These are phyloP conservation scores for Verticillium nonalfalfae DNA, from an alignment of 2,329 filamentous ascomycete species.

Conservation along the genomic window DNA sequence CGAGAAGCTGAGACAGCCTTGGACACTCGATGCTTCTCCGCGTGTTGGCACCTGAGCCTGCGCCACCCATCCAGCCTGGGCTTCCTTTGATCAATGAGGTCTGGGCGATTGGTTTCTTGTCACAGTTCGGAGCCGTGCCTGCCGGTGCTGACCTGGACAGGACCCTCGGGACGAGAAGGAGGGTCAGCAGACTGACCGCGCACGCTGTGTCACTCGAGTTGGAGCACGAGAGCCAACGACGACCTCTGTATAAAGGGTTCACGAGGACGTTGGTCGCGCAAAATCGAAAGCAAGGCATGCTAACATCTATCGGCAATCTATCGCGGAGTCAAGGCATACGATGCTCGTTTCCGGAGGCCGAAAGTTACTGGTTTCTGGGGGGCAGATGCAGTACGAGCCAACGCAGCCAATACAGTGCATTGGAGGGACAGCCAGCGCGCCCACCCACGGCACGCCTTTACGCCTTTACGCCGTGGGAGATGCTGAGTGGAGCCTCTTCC, in stretches of 20 bases:
- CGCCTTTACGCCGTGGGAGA: too few relatives aligned
- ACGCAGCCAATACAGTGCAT: too few relatives aligned
- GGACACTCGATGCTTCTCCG: neutral
- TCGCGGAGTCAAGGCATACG: slow-evolving; percentile 1
- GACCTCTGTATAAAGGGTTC: too few relatives aligned
- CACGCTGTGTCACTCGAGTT: neutral
- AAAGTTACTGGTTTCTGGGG: neutral
- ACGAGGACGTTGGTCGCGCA: neutral
- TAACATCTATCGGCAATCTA: neutral
- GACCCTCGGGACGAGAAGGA: neutral
- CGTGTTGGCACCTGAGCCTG: neutral
- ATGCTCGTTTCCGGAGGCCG: neutral
- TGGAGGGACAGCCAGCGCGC: too few relatives aligned
- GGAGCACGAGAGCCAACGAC: neutral
- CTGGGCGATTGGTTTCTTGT: neutral
- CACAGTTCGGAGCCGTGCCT: neutral
- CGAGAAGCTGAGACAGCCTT: neutral
- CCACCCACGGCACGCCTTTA: too few relatives aligned
- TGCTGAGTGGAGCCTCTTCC: neutral
- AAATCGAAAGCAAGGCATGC: neutral
- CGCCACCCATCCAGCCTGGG: neutral
- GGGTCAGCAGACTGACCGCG: neutral
- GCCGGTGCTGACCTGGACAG: neutral
- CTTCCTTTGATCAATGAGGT: neutral
- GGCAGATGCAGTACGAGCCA: too few relatives aligned